Percentiles rank a stretch among this genome's conserved stretches.
phyloP scores from a whole-genome alignment of 306 rosid species.

The Nissolia schottii region DNA sequence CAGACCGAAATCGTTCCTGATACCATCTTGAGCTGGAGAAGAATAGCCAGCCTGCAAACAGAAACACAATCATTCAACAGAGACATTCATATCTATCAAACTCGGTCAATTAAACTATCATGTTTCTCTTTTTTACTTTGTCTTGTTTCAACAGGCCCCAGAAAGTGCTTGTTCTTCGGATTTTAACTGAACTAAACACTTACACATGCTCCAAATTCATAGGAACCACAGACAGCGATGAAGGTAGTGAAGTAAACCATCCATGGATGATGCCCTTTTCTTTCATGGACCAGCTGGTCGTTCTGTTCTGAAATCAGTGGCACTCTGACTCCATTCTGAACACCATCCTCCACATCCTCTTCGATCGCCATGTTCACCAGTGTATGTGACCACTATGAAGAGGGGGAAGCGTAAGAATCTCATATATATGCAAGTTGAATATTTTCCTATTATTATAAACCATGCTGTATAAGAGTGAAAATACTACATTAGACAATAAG shows the following conservation, averaged over 20 bases:
- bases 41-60: constrained; percentile 80
- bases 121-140: too few relatives aligned
- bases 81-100: not conserved
- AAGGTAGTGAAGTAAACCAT: constrained; percentile 79
- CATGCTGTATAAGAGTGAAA: not conserved
- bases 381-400: not conserved
- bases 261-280: constrained; percentile 61
- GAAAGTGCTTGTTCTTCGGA: too few relatives aligned
- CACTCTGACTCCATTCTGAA: constrained; percentile 28
- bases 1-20: constrained; percentile 58
- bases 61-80: constrained; percentile 13
- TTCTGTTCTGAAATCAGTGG: constrained; percentile 37
- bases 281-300: constrained; percentile 5
- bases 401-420: not conserved
- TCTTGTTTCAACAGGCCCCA: too few relatives aligned
- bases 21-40: constrained; percentile 78
- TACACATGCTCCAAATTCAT: constrained; percentile 84
- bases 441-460: not conserved
- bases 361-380: constrained; percentile 47
- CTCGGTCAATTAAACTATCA: not conserved
- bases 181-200: too few relatives aligned
- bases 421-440: not conserved
- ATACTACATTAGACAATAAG: not conserved
- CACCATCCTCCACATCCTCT: constrained; percentile 45
- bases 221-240: constrained; percentile 87